Conservation (phyloP, 768 basidiomycete genomes). For the Amyloporia xantha region DNA sequence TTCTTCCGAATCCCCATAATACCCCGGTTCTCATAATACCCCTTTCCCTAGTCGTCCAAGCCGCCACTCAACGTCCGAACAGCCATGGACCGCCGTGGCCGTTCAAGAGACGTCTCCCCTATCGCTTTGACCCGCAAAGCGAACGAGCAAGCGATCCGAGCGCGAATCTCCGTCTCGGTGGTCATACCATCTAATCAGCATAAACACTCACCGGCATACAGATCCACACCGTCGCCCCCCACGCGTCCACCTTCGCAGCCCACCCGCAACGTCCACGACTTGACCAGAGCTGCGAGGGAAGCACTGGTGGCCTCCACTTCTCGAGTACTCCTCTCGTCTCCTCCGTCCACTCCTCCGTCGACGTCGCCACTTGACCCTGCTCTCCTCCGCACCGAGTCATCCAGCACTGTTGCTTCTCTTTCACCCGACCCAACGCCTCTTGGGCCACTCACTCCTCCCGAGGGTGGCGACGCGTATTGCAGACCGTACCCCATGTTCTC, state of each 20-base stretch:
- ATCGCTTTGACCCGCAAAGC: slow-evolving; percentile 13
- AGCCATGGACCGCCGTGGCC: slow-evolving; percentile 23
- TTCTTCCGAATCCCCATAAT: slow-evolving; percentile 1
- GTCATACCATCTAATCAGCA: slow-evolving; percentile 7
- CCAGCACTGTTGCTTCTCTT: slow-evolving; percentile 17
- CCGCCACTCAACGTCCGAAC: slow-evolving; percentile 6
- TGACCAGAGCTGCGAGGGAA: not conserved
- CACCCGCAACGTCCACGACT: slow-evolving; percentile 6
- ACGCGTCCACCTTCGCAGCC: not conserved
- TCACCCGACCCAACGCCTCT: slow-evolving; percentile 20
- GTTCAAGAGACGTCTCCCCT: slow-evolving; percentile 22
- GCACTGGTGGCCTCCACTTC: slow-evolving; percentile 18
- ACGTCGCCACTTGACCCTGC: slow-evolving; percentile 13
- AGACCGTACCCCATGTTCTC: slow-evolving; percentile 24
- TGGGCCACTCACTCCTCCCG: slow-evolving; percentile 22
- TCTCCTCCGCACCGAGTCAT: slow-evolving; percentile 16
- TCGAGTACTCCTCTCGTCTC: slow-evolving; percentile 8
- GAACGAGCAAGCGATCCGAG: slow-evolving; percentile 10
- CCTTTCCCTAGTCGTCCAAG: slow-evolving; percentile 8
- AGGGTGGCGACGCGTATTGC: slow-evolving; percentile 27
- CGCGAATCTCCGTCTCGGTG: slow-evolving; percentile 6
- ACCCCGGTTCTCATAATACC: slow-evolving; percentile 7
- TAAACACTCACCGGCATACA: slow-evolving; percentile 1
- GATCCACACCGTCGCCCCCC: slow-evolving; percentile 2
- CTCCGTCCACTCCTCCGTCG: slow-evolving; percentile 9